phyloP scores from a whole-genome alignment of 176 grass and related monocot genomes.

The Paspalum notatum region DNA sequence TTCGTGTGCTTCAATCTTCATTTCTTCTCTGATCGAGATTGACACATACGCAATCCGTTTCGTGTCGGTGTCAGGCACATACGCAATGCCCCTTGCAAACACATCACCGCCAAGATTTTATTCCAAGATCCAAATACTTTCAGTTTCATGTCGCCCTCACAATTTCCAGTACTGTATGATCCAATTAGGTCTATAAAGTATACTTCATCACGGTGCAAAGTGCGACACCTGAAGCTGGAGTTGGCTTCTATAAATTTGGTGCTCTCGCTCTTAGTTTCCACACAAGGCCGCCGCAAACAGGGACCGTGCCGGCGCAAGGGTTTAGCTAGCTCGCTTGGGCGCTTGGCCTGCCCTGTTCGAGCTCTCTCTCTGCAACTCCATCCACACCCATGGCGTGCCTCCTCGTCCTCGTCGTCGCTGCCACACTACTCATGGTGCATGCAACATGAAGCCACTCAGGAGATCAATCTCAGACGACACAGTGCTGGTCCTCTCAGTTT shows the following conservation, averaged over 20 bases:
- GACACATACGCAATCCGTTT: not conserved
- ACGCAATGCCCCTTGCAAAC: no score
- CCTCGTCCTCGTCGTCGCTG: constrained; percentile 26
- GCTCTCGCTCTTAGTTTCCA: not conserved
- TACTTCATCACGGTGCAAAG: no score
- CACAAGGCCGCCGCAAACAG: not conserved
- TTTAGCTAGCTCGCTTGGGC: not conserved
- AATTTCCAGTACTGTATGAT: not conserved
- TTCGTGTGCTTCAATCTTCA: not conserved
- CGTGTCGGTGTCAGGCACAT: no score
- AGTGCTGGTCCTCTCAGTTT: not conserved
- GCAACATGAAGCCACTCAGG: not conserved
- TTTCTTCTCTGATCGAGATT: not conserved
- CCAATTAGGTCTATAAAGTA: not conserved
- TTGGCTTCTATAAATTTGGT: constrained; percentile 17
- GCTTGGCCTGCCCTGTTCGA: not conserved
- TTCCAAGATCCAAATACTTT: no score
- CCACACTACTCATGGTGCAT: constrained; percentile 42
- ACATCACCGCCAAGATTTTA: no score
- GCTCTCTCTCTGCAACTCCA: not conserved
- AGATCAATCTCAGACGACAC: no score
- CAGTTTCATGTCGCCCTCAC: not conserved
- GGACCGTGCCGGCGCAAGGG: not conserved
- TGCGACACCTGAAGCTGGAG: no score
- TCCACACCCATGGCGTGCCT: constrained; percentile 18